Conservation (phyloP, 2,329 filamentous ascomycete genomes). For the Thermomyces lanuginosus region DNA sequence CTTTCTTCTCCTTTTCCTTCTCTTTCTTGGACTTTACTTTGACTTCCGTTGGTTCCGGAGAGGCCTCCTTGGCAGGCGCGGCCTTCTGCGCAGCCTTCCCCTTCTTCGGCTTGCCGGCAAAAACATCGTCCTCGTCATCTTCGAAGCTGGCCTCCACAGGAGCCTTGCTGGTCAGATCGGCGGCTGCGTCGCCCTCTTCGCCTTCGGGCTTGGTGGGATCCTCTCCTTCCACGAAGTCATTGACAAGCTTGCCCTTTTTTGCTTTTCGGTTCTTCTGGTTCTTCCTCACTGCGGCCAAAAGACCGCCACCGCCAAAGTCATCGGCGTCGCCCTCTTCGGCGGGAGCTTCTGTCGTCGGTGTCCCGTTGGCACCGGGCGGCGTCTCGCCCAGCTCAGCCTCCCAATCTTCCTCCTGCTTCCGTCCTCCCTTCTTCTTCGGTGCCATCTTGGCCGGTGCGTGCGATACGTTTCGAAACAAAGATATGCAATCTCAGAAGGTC, state of each 20-base stretch:
- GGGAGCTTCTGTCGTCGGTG: conserved; percentile 29
- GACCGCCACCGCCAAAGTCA: conserved; percentile 42
- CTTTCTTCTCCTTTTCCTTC: conserved; percentile 96
- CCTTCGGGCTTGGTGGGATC: conserved; percentile 31
- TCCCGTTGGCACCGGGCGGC: conserved; percentile 33
- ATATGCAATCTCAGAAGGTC: too few species aligned
- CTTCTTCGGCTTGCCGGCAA: conserved; percentile 54
- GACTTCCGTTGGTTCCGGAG: conserved; percentile 34
- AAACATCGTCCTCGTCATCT: conserved; percentile 75
- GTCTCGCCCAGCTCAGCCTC: conserved; percentile 79
- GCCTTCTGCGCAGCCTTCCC: conserved; percentile 39
- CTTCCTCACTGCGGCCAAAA: conserved; percentile 68
- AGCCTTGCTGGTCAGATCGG: conserved; percentile 47
- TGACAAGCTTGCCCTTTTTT: conserved; percentile 64
- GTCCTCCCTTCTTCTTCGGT: conserved; percentile 89
- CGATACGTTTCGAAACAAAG: too few species aligned
- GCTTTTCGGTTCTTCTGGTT: conserved; percentile 75
- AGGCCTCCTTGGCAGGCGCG: conserved; percentile 23
- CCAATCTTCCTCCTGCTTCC: conserved; percentile 79
- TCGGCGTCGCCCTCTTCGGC: conserved; percentile 37
- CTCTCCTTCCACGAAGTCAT: conserved; percentile 60
- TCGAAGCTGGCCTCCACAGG: conserved; percentile 69
- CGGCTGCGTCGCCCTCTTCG: conserved; percentile 15
- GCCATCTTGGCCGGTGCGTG: conserved; percentile 43
- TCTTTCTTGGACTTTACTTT: conserved; percentile 89